phyloP scores from a whole-genome alignment of 1,284 basidiomycete genomes.

The Tremellales sp. region DNA sequence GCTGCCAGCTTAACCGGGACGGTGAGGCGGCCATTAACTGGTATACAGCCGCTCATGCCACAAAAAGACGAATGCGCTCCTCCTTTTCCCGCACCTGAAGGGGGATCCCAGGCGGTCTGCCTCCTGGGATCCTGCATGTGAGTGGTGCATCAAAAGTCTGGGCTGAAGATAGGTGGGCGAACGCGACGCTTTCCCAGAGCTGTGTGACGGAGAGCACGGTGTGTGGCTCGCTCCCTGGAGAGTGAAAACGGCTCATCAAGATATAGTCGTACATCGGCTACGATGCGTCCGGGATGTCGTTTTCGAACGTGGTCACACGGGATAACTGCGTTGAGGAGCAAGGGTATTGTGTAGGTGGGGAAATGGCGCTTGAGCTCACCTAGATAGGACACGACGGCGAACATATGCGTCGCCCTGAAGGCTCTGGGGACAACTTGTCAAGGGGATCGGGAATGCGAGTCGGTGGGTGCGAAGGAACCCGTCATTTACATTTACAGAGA shows the following conservation, averaged over 20 bases:
- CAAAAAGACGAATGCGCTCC: constrained; percentile 17
- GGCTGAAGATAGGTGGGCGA: constrained; percentile 12
- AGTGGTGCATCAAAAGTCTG: background rate
- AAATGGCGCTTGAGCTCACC: background rate
- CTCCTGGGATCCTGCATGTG: constrained; percentile 22
- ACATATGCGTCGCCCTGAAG: constrained; percentile 12
- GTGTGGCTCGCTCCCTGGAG: background rate
- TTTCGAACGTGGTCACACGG: constrained; percentile 15
- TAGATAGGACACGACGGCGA: constrained; percentile 10
- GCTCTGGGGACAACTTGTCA: constrained; percentile 7
- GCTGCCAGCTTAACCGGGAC: constrained; percentile 28
- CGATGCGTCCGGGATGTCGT: constrained; percentile 17
- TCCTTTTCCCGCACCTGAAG: constrained; percentile 11
- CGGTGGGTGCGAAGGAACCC: constrained; percentile 13
- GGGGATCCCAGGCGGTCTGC: constrained; percentile 17
- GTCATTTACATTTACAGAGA: background rate
- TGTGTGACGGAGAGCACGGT: constrained; percentile 24
- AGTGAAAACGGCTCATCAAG: background rate
- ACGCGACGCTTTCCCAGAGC: constrained; percentile 10
- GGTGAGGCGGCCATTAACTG: constrained; percentile 9
- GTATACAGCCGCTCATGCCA: background rate
- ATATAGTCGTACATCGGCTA: constrained; percentile 26
- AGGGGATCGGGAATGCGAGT: constrained; percentile 22
- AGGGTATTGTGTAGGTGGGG: constrained; percentile 24
- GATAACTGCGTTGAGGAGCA: constrained; percentile 26